Evolutionary conservation across 768 basidiomycete genomes (phyloP).

Genomic region (Leccinum disarticulatum): DNA sequence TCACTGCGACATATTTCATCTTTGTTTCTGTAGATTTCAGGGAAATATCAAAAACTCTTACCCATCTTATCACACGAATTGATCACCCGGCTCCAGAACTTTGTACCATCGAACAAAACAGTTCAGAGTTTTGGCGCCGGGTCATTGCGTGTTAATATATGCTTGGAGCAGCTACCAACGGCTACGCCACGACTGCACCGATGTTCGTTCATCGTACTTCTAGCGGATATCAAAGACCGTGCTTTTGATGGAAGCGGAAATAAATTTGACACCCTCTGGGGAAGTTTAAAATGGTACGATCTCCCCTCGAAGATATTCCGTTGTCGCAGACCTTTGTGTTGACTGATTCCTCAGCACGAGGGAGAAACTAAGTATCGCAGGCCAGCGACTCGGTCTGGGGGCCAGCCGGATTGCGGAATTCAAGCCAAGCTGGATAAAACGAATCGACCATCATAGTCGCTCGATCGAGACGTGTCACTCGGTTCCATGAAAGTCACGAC

Average conservation of each 20-base stretch:
- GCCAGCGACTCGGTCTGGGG: background rate
- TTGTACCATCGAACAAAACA: too few species aligned
- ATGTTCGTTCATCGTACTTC: background rate
- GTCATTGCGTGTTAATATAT: too few species aligned
- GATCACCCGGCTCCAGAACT: too few species aligned
- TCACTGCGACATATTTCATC: too few species aligned
- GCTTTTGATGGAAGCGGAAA: background rate
- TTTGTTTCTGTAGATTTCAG: too few species aligned
- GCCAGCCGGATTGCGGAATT: background rate
- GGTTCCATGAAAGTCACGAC: background rate
- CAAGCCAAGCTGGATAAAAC: background rate
- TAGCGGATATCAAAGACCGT: background rate
- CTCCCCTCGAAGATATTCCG: background rate
- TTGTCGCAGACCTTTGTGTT: too few species aligned
- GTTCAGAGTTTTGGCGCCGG: too few species aligned
- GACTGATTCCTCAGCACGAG: background rate
- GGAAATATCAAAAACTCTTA: too few species aligned
- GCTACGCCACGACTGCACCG: too few species aligned
- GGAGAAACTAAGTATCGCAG: background rate
- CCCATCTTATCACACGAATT: too few species aligned
- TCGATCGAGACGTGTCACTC: background rate
- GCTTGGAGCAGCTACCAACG: too few species aligned
- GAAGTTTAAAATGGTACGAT: background rate
- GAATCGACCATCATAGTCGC: background rate
- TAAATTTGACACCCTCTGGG: background rate